Evolutionary conservation across 228 moss, liverwort and hornwort species (phyloP).

Genomic region (Sphagnum magellanicum): DNA sequence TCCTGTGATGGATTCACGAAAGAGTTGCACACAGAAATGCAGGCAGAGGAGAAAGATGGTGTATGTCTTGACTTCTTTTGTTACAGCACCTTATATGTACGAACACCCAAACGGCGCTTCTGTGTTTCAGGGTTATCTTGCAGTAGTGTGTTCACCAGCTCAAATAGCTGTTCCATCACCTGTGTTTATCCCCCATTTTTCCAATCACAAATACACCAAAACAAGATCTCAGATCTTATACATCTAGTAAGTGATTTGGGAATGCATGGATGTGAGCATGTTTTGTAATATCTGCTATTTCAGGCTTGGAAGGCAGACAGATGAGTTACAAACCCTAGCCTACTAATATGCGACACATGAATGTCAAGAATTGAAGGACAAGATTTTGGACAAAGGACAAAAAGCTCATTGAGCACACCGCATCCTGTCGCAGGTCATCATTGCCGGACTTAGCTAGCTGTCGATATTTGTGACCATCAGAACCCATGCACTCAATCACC

Average conservation of each 20-base stretch:
- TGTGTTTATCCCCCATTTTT: constrained; percentile 13
- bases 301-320: no score
- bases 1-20: neutral
- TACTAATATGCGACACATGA: no score
- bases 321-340: no score
- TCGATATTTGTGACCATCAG: constrained; percentile 79
- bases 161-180: constrained; percentile 99
- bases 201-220: neutral
- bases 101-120: constrained; percentile 77
- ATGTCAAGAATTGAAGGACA: no score
- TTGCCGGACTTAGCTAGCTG: constrained; percentile 98
- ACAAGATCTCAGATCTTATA: neutral
- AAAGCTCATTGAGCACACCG: constrained; percentile 35
- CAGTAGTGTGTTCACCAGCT: constrained; percentile 85
- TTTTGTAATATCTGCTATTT: no score
- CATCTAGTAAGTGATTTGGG: no score
- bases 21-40: neutral
- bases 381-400: neutral
- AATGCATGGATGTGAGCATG: no score
- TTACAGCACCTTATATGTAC: constrained; percentile 72
- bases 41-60: neutral
- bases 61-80: neutral
- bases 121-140: constrained; percentile 87
- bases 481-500: constrained; percentile 90
- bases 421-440: constrained; percentile 95